Percentiles rank a stretch among this genome's conserved stretches.
Evolutionary conservation across 1,284 basidiomycete genomes (phyloP).

Genomic region (Grifola frondosa): DNA sequence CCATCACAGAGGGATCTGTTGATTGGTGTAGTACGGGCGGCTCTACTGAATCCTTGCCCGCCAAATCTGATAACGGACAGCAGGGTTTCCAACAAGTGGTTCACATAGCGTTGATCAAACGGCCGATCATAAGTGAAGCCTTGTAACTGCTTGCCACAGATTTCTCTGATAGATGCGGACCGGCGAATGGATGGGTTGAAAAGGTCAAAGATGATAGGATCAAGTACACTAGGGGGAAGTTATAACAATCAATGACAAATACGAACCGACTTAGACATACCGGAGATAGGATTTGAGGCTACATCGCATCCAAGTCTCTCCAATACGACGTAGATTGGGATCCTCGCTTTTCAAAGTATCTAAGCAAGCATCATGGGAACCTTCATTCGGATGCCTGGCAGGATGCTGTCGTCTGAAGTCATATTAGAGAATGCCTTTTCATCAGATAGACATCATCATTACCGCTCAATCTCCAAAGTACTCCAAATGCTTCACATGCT

Average conservation of each 20-base stretch:
- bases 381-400: slow-evolving; percentile 81
- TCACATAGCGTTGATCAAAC: slow-evolving; percentile 75
- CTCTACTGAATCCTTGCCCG: slow-evolving; percentile 81
- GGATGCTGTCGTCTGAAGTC: slow-evolving; percentile 70
- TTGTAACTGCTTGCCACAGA: slow-evolving; percentile 66
- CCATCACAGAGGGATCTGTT: slow-evolving; percentile 61
- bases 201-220: slow-evolving; percentile 82
- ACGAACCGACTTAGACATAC: slow-evolving; percentile 52
- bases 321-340: slow-evolving; percentile 70
- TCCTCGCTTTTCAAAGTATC: slow-evolving; percentile 80
- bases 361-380: slow-evolving; percentile 87
- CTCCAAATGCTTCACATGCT: slow-evolving; percentile 86
- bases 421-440: neutral
- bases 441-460: slow-evolving; percentile 22
- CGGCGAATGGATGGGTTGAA: slow-evolving; percentile 68
- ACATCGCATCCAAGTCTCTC: slow-evolving; percentile 95
- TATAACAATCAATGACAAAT: slow-evolving; percentile 1
- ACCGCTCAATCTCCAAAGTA: slow-evolving; percentile 91
- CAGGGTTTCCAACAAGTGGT: slow-evolving; percentile 75
- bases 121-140: slow-evolving; percentile 69
- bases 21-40: slow-evolving; percentile 58
- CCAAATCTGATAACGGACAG: slow-evolving; percentile 82
- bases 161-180: slow-evolving; percentile 45
- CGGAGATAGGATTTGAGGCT: slow-evolving; percentile 88
- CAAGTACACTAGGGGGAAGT: slow-evolving; percentile 62